Base-by-base conservation (phyloP, 331 rosid genomes). In the Malus hybrid region DNA sequence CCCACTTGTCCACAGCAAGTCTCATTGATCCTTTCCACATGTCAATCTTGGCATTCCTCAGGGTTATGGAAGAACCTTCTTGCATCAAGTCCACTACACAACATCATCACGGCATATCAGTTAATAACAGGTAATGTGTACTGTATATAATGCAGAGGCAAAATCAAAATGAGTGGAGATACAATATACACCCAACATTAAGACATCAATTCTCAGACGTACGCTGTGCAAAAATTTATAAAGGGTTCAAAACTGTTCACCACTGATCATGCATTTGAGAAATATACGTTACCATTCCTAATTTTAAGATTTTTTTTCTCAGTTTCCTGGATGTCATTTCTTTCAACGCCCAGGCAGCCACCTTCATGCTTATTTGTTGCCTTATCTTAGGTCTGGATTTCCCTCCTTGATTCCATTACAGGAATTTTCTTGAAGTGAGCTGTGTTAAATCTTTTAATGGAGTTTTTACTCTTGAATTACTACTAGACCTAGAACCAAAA, bases 1-100 rank as follows among this genome's bases (percentile, higher is more conserved):
- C 99, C 99, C 99, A 94, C 77, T 89, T 90, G 89, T 94, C 99
- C 80, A 89, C 99, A 27, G 97, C 99, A 77, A 94, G 97, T 82
- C 99, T 90, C 99, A 92, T 94, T 54, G 96, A 92, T 79, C 97
- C 98, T 84, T 87, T 94, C 81, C 82, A 91, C 97, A 91, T 88
- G 88, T 94, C 98, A 67, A 94, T 91, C 78, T 92, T 94, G 76
- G 96, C 97, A 77, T 94, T 92, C 14, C 99, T 91, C 79, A 94
- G 81, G 76, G 80, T 86, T 34, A 94, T 69, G n/a, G 96, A 86
- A 7, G 81, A n/a, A 52, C 99, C 99, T 67, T 92, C 97, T 85
- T 85, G 83, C 99, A 94, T 83, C 90, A 79, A 71, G 70, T 92
- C 99, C 88, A 94, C 99, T 94, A 81, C 57, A 59, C 46, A 70